Percentiles rank a stretch among this genome's conserved stretches.
These are phyloP conservation scores for Drechmeria coniospora DNA, from an alignment of 2,329 filamentous ascomycete genomes.

Conservation along the genomic window DNA sequence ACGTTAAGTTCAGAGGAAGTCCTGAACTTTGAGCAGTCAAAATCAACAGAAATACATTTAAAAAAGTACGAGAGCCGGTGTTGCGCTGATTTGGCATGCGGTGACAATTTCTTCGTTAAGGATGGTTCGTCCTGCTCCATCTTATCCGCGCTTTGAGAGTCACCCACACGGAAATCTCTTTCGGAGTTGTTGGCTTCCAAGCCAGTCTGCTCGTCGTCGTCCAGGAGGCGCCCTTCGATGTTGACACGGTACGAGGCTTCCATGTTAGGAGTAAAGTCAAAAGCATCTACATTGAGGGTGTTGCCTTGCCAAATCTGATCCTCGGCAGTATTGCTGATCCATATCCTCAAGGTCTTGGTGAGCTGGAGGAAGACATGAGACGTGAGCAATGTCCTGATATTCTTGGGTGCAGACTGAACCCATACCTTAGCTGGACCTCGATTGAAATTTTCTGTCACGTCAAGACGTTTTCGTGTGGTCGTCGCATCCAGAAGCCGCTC, in stretches of 20 bases:
- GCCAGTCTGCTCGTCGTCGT: constrained; percentile 45
- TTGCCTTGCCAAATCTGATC: constrained; percentile 84
- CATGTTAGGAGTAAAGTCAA: constrained; percentile 64
- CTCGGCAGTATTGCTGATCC: constrained; percentile 89
- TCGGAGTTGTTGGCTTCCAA: constrained; percentile 9
- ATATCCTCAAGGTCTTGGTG: constrained; percentile 75
- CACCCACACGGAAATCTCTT: constrained; percentile 26
- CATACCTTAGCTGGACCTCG: constrained; percentile 51
- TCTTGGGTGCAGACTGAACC: constrained; percentile 5
- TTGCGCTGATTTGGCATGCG: constrained; percentile 23
- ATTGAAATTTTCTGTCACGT: constrained; percentile 34
- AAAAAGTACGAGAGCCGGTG: constrained; percentile 65
- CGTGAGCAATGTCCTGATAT: neutral
- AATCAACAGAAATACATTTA: constrained; percentile 60
- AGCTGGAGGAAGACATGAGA: constrained; percentile 28
- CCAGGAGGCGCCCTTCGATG: constrained; percentile 75
- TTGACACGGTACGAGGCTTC: constrained; percentile 79
- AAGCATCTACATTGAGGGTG: constrained; percentile 53
- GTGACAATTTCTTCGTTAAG: constrained; percentile 18
- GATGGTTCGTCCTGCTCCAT: constrained; percentile 11
- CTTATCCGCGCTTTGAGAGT: constrained; percentile 14
- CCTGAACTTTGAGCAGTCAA: constrained; percentile 46
- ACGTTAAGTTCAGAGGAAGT: constrained; percentile 43
- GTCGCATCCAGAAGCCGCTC: constrained; percentile 82
- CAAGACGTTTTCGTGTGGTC: constrained; percentile 85